These are phyloP conservation scores for Avena eriantha DNA, from an alignment of 176 grass and related monocot species.

Conservation along the genomic window DNA sequence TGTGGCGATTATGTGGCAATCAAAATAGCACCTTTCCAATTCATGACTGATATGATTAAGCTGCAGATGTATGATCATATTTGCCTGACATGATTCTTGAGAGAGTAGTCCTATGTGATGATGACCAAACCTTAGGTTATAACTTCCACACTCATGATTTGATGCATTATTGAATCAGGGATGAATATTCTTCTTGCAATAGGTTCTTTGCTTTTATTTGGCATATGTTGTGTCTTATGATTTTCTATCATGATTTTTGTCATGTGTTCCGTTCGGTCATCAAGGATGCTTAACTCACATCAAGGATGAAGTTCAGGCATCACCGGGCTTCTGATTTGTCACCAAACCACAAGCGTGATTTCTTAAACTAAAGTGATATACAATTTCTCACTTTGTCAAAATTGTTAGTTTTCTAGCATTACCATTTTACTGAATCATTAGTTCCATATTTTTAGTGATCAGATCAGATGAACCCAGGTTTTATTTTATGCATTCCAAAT, in stretches of 20 bases:
- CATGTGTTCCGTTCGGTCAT: slow-evolving; percentile 7
- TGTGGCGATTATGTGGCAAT: slow-evolving; percentile 4
- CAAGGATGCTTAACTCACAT: slow-evolving; percentile 12
- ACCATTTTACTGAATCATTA: slow-evolving; percentile 15
- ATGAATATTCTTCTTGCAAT: slow-evolving; percentile 20
- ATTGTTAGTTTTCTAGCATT: slow-evolving; percentile 4
- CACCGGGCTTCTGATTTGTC: slow-evolving; percentile 18
- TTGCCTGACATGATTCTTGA: not conserved
- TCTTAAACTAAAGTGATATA: slow-evolving; percentile 18
- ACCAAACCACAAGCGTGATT: not conserved
- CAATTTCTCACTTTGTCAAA: not conserved
- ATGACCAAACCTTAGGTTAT: slow-evolving; percentile 31
- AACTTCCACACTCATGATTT: slow-evolving; percentile 14
- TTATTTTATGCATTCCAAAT: slow-evolving; percentile 28
- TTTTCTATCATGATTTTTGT: not conserved
- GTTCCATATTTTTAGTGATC: slow-evolving; percentile 4
- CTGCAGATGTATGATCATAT: slow-evolving; percentile 1
- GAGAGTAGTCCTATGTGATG: not conserved
- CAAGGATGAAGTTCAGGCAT: not conserved
- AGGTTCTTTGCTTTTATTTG: slow-evolving; percentile 16
- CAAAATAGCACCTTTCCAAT: slow-evolving; percentile 4
- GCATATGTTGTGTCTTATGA: not conserved
- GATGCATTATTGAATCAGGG: slow-evolving; percentile 27
- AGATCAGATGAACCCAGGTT: slow-evolving; percentile 27
- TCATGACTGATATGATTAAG: not conserved